Evolutionary conservation across 2,329 filamentous ascomycete species (phyloP).

Genomic region (Cordyceps farinosa): DNA sequence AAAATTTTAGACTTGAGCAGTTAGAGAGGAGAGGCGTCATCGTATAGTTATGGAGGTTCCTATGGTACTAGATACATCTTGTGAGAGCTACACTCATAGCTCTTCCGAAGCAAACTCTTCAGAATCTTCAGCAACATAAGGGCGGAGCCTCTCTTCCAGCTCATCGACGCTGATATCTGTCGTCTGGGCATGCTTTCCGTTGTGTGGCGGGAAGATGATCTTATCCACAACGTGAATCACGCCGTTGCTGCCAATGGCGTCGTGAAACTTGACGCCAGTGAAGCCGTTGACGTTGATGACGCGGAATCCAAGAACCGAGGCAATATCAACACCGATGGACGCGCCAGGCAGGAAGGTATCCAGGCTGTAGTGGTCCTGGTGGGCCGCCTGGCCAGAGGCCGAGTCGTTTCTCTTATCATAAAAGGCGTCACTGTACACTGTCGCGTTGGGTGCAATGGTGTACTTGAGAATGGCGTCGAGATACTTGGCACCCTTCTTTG

Average conservation of each 20-base stretch:
- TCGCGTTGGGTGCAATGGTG: conserved; percentile 69
- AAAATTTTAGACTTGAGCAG: not conserved
- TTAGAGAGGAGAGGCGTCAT: too few species aligned
- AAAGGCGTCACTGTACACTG: conserved; percentile 79
- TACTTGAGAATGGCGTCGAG: conserved; percentile 76
- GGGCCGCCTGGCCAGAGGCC: conserved; percentile 29
- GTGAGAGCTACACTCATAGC: not conserved
- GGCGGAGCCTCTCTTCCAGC: conserved; percentile 27
- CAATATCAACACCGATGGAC: conserved; percentile 68
- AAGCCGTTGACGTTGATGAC: conserved; percentile 74
- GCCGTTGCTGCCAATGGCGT: conserved; percentile 72
- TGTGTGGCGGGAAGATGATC: conserved; percentile 72
- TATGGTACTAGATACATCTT: too few species aligned
- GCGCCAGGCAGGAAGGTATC: conserved; percentile 67
- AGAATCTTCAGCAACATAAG: not conserved
- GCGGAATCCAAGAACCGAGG: conserved; percentile 63
- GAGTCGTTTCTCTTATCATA: conserved; percentile 45
- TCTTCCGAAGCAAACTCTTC: conserved; percentile 1
- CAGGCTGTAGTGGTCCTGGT: conserved; percentile 61
- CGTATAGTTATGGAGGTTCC: too few species aligned
- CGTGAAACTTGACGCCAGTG: conserved; percentile 60
- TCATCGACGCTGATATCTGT: conserved; percentile 20
- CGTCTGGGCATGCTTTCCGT: conserved; percentile 22
- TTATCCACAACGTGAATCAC: conserved; percentile 73
- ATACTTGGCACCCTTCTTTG: conserved; percentile 67